Evolutionary conservation across 1,284 basidiomycete species (phyloP), one percentile per base, ranked within the genome.

Genomic region (Ganoderma sinense): DNA sequence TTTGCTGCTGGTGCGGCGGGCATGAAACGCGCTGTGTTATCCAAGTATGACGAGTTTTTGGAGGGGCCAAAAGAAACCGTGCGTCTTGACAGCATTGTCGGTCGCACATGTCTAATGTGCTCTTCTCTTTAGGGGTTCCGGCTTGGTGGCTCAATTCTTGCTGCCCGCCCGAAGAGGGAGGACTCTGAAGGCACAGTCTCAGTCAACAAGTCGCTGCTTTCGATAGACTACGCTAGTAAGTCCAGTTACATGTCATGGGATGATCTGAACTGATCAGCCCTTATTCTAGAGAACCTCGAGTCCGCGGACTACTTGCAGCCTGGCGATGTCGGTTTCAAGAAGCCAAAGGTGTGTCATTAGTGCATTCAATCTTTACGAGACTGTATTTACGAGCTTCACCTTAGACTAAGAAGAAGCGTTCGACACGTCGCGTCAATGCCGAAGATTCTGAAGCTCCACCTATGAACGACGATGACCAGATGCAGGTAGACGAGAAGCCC

Each of bases 21-120:
- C 26, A 86, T 91, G 84, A 96, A 94, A 79, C 89, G 90, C 16
- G 88, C 93, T n/a, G 87, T 99, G 43, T 83, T 99, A 56, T 86
- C 93, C 58, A 99, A 99, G 80, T 99, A 99, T 78, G 97, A 99
- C 77, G 95, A 97, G 74, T 94, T 94, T 71, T 84, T 95, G 71
- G 88, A 94, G 73, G 92, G 92, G 33, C 75, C 86, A 5, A 86
- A 84, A 43, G 89, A 93, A 79, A 87, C 87, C 39, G 93, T 95
- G 74, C 71, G 89, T 78, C 4, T 63, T 23, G 3, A 29, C 39
- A 18, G 18, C 55, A 43, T 65, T 26, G 26, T 18, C 14, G 7
- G 2, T 20, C 40, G n/a, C 26, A 6, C 62, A 55, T 65, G 7
- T 68, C 36, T 62, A 67, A 33, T 64, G 53, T 69, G 65, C 20